Base-by-base conservation (phyloP, 2,329 filamentous ascomycete species). In the Plectosphaerella sp. region DNA sequence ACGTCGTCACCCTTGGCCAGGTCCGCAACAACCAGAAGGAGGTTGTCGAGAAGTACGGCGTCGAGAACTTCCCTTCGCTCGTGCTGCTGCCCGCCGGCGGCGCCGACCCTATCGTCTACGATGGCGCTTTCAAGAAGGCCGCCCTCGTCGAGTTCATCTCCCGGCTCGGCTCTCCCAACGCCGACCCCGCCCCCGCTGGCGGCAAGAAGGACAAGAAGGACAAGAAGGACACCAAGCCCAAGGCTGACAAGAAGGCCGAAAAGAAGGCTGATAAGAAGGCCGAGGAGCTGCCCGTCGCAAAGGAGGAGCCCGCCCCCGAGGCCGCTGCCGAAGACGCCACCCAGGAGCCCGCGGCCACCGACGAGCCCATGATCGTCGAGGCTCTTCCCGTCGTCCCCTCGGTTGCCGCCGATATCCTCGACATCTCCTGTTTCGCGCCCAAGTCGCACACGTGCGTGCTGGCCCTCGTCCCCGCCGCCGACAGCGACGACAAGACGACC, bases 391-490 rank as follows among this genome's bases (percentile, higher is more conserved):
- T 96, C 57, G 75, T 81, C 5, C 73, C 80, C n/a, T 76, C 96
- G 50, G 72, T 80, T 43, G 82, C 84, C 12, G 72, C 79, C 24
- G 77, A 83, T 50, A 79, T 84, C 51, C 77, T 97, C 7, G 76
- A 81, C 54, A 75, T 85, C 52, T 77, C 86, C 56, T 97, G 93
- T 66, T 76, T 97, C 18, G 82, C 80, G 45, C 73, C 82, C 48
- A 91, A 89, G 69, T 87, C 91, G 6, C 82, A 84, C 61, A 95
- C 89, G 7, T 97, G 94, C 64, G 80, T 97, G 35, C 79, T 99
- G 22, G 87, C 86, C 2, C 78, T 95, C 46, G 77, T 89, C 3
- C 82, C 87, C 0, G 69, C 73, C 1, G 50, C 51, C 20, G 69
- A 76, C 36, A 70, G 73, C 28, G 67, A 78, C 11, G 72, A 78